Base-by-base conservation (phyloP, 371 early-diverging fungal species). In the Smittium culicis region DNA sequence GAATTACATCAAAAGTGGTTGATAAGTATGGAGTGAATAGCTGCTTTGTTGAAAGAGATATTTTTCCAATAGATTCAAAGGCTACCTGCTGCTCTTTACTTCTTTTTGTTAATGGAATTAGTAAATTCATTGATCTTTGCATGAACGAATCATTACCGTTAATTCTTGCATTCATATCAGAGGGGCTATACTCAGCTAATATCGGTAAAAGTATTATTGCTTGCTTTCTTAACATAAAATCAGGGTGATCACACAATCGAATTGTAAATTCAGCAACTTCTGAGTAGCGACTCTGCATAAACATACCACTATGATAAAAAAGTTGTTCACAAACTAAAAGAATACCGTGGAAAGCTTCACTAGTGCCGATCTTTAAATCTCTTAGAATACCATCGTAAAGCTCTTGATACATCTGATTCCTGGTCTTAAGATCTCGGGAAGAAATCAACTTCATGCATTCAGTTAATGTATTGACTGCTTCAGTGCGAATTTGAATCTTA, bases 291-390 rank as follows among this genome's bases (percentile, higher is more conserved):
- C 85, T 79, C 17, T 88, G 83, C 91, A 96, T 92, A 73, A 89
- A 91, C 87, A 87, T 87, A 59, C 90, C 90, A 25, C 94, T 85
- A 69, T 90, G 88, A 59, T 81, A 73, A 24, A 96, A 73, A 62
- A 98, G 73, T 73, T 90, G 92, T 58, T 87, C 79, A 72, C 88
- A 83, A 0, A 88, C 87, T 64, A 98, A 78, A 30, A 96, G 78
- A 35, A 89, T 85, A 1, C 93, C 96, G 73, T 98, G 96, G 24
- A 89, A 85, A n/a, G 86, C 82, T 66, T 98, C 98, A 1, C 83
- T 78, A 54, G 77, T 86, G 34, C 80, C 83, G 45, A 82, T 69
- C 64, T 86, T 87, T 57, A 93, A 74, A 11, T 91, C 91, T 57
- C 85, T 81, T 65, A 85, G 84, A 2, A 87, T 86, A 65, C 95